A percentile compares a stretch with the other conserved stretches of the same genome.
phyloP scores from a whole-genome alignment of 192 early-diverging fungal species.

The Phycomyces nitens region DNA sequence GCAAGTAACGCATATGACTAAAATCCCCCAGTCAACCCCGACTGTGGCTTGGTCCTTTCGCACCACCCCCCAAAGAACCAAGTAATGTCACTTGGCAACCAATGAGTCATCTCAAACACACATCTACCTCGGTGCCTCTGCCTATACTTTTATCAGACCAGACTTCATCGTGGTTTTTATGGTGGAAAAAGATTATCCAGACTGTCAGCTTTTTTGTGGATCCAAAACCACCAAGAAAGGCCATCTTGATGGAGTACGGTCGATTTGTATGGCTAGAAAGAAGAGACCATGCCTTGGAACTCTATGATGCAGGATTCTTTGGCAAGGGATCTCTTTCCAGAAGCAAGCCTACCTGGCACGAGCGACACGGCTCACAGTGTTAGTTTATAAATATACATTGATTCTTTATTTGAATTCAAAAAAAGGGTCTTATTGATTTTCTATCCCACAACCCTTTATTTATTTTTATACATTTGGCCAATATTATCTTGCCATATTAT shows the following conservation, averaged over 20 bases:
- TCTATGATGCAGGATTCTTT: slow-evolving; percentile 45
- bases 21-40: too few relatives aligned
- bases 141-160: too few relatives aligned
- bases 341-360: slow-evolving; percentile 75
- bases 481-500: too few relatives aligned
- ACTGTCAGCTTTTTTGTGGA: background rate
- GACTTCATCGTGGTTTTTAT: too few relatives aligned
- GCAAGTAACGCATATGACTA: too few relatives aligned
- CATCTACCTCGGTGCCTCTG: too few relatives aligned
- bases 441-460: too few relatives aligned
- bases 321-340: slow-evolving; percentile 59
- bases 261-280: slow-evolving; percentile 21
- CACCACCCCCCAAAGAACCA: too few relatives aligned
- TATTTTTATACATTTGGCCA: too few relatives aligned
- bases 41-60: too few relatives aligned
- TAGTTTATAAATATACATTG: background rate
- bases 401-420: background rate
- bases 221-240: background rate
- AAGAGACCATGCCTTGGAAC: slow-evolving; percentile 32
- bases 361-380: slow-evolving; percentile 2
- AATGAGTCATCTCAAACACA: too few relatives aligned
- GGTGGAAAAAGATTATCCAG: background rate
- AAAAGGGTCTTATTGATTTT: background rate
- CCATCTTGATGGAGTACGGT: slow-evolving; percentile 20
- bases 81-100: too few relatives aligned